Conservation (phyloP, 2,329 filamentous ascomycete species). For the Aspergillus sp. region DNA sequence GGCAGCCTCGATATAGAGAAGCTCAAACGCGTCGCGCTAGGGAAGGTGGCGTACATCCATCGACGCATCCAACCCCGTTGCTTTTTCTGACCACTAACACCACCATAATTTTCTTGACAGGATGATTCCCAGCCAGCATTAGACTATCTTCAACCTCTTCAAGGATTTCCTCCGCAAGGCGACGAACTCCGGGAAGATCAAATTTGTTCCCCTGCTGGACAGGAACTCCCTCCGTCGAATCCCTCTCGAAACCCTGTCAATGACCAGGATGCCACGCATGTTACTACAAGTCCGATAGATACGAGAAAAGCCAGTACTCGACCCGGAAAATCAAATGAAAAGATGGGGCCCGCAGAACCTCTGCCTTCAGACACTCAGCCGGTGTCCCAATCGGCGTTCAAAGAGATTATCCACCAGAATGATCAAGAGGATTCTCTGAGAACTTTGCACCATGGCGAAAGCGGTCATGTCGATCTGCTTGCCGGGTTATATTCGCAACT, state of each 20-base stretch:
- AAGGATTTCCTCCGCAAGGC: background rate
- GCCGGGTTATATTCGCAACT: slow-evolving; percentile 28
- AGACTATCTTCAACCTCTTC: slow-evolving; percentile 6
- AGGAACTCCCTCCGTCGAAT: slow-evolving; percentile 1
- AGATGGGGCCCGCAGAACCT: slow-evolving; percentile 29
- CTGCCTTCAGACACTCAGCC: slow-evolving; percentile 36
- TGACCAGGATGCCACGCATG: slow-evolving; percentile 15
- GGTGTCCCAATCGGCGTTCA: slow-evolving; percentile 38
- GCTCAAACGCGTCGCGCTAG: slow-evolving; percentile 35
- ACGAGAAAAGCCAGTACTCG: slow-evolving; percentile 5
- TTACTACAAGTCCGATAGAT: slow-evolving; percentile 6
- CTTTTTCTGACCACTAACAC: slow-evolving; percentile 21
- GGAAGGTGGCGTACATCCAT: slow-evolving; percentile 17
- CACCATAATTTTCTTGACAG: slow-evolving; percentile 13
- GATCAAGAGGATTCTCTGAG: slow-evolving; percentile 28
- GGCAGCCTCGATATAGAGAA: slow-evolving; percentile 35
- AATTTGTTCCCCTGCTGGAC: background rate
- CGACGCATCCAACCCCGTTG: slow-evolving; percentile 7
- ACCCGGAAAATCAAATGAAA: slow-evolving; percentile 13
- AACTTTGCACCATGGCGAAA: slow-evolving; percentile 35
- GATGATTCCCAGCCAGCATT: slow-evolving; percentile 21
- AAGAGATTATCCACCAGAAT: slow-evolving; percentile 32
- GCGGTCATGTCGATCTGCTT: slow-evolving; percentile 37
- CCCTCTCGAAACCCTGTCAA: slow-evolving; percentile 1
- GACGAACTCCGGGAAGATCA: background rate